Evolutionary conservation across 176 grass and related monocot species (phyloP).

Genomic region (Ensete ventricosum): DNA sequence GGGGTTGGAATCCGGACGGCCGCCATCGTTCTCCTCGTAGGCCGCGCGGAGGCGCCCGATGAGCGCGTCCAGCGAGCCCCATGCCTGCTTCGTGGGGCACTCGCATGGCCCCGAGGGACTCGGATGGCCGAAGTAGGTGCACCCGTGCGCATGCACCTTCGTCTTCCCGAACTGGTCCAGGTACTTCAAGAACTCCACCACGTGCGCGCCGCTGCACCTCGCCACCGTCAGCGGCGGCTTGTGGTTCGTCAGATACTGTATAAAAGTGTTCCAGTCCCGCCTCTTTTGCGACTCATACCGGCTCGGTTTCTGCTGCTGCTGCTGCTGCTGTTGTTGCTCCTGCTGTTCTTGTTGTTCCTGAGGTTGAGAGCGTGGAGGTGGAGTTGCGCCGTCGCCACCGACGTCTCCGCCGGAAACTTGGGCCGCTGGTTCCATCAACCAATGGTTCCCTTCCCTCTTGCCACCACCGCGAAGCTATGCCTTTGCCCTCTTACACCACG

Average conservation of each 20-base stretch:
- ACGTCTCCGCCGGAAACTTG: background rate
- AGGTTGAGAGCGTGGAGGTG: background rate
- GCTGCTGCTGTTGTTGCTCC: background rate
- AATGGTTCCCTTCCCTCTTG: too few species aligned
- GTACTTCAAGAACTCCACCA: slow-evolving; percentile 84
- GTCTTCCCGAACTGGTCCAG: slow-evolving; percentile 95
- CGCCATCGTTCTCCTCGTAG: background rate
- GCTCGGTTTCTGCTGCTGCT: slow-evolving; percentile 22
- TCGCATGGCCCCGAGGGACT: slow-evolving; percentile 47
- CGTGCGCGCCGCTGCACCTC: slow-evolving; percentile 65
- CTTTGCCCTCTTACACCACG: too few species aligned
- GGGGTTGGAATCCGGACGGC: background rate
- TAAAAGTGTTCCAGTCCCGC: slow-evolving; percentile 92
- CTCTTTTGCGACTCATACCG: slow-evolving; percentile 94
- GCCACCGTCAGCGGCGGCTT: slow-evolving; percentile 66
- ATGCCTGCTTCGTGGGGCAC: slow-evolving; percentile 28
- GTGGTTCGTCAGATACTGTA: slow-evolving; percentile 83
- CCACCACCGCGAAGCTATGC: too few species aligned
- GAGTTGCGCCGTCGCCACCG: background rate
- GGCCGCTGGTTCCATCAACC: background rate
- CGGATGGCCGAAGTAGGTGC: slow-evolving; percentile 65
- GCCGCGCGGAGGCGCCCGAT: background rate
- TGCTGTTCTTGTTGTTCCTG: background rate
- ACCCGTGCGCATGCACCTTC: slow-evolving; percentile 63
- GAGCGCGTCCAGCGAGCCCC: background rate